Conservation (phyloP, 106 monocot genomes). For the Platanthera zijinensis region DNA sequence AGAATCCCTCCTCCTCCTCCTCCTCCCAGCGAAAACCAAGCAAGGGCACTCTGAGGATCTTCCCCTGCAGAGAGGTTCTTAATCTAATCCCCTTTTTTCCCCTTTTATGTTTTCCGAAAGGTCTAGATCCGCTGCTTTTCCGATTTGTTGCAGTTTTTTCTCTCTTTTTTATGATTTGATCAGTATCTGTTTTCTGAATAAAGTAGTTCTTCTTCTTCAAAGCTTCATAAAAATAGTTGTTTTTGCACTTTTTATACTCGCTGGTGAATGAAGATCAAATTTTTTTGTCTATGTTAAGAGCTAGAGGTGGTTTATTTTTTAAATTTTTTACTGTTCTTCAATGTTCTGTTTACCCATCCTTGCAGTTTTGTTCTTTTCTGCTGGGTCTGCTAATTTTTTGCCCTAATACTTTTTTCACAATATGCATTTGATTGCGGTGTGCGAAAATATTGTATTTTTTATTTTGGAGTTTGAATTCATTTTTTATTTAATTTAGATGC, state of each 20-base stretch:
- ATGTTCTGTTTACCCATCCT: too few relatives aligned
- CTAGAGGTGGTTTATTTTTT: background rate
- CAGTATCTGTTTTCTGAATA: background rate
- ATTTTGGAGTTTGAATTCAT: too few relatives aligned
- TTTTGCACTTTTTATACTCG: background rate
- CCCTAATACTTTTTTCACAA: too few relatives aligned
- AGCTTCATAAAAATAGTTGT: background rate
- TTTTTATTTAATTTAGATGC: too few relatives aligned
- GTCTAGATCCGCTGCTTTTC: background rate
- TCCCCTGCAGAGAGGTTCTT: background rate
- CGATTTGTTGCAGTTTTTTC: background rate
- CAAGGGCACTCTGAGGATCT: background rate
- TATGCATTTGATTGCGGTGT: too few relatives aligned
- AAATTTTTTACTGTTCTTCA: too few relatives aligned
- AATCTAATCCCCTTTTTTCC: background rate
- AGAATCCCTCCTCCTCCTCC: background rate
- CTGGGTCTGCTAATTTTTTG: too few relatives aligned
- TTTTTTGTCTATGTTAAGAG: background rate
- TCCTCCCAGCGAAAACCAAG: background rate
- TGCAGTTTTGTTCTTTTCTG: too few relatives aligned
- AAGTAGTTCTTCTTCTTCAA: background rate
- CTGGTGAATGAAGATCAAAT: background rate
- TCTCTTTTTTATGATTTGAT: background rate
- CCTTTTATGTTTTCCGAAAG: background rate
- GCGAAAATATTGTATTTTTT: too few relatives aligned